Evolutionary conservation across 306 rosid genomes (phyloP), one percentile per base, ranked within the genome.

Genomic region (Castanea mollissima): DNA sequence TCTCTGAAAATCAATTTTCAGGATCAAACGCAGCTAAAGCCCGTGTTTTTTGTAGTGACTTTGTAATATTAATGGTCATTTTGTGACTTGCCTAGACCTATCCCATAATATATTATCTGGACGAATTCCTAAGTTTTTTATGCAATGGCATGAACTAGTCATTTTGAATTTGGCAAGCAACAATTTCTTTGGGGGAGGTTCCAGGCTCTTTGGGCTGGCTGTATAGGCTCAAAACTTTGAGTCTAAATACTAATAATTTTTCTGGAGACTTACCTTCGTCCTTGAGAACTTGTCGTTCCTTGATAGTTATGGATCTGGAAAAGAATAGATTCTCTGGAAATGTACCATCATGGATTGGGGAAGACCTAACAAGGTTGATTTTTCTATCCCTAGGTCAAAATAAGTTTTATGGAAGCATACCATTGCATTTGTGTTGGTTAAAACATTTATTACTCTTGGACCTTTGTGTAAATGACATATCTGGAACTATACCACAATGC

Each of bases 311-410:
- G 4, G 85, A 88, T 55, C 56, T 81, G 2, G 80, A 83, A 20
- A 62, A 76, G 21, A 87, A 84, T 31, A 68, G 64, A 55, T 5
- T 87, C 4, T 59, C 68, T 1, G 88, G 86, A 3, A 56, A 3
- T 5, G 57, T 84, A 34, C 88, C 90, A 19, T 2, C 57, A 49
- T 82, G 83, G 83, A 74, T 57, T 0, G 85, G 79, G 4, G 18
- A 38, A 56, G 29, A 10, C 69, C 18, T 10, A 31, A 46, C 71
- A 9, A 4, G 51, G 1, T 18, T 84, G 73, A 78, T 51, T 32
- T 29, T 73, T 55, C 84, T 84, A 79, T 65, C 10, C 6, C 81
- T 2, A 32, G 31, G 31, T 1, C 12, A 57, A 20, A 87, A 81
- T 55, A 20, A 6, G 56, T 73, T 81, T 3, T n/a, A 3, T 15